A percentile compares a stretch with the other conserved stretches of the same genome.
Evolutionary conservation across 106 monocot genomes (phyloP).

Genomic region (Dendrobium officinale): DNA sequence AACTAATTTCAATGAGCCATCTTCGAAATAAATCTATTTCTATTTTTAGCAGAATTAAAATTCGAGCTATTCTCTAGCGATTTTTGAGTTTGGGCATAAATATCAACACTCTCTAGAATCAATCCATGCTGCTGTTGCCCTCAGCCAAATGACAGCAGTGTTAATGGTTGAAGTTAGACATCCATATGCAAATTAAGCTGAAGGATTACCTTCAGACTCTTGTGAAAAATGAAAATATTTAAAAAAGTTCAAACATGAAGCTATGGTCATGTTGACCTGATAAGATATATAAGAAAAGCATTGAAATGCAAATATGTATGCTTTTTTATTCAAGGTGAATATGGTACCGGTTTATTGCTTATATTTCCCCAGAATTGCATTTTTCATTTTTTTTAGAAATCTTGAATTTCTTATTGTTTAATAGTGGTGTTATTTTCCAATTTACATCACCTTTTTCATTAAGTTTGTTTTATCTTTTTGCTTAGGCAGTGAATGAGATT

Average conservation of each 20-base stretch:
- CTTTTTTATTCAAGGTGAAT: neutral
- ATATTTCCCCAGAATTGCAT: neutral
- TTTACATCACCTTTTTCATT: neutral
- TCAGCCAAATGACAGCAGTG: neutral
- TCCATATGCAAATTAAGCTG: neutral
- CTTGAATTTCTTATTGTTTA: neutral
- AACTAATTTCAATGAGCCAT: no score
- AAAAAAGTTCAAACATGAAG: neutral
- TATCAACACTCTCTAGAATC: no score
- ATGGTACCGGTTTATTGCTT: neutral
- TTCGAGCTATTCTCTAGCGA: no score
- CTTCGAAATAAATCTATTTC: no score
- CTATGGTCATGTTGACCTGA: neutral
- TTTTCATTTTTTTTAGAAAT: neutral
- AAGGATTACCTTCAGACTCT: neutral
- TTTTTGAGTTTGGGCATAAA: no score
- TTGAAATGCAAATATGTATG: neutral
- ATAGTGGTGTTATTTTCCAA: neutral
- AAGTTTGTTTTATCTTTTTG: constrained; percentile 1
- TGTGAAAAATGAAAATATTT: neutral
- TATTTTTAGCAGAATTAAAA: no score
- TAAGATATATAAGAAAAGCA: neutral
- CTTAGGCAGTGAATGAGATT: constrained; percentile 81
- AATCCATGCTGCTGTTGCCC: no score
- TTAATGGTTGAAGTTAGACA: neutral